Conservation (phyloP, 2,329 filamentous ascomycete genomes). For the Botrytis tulipae region DNA sequence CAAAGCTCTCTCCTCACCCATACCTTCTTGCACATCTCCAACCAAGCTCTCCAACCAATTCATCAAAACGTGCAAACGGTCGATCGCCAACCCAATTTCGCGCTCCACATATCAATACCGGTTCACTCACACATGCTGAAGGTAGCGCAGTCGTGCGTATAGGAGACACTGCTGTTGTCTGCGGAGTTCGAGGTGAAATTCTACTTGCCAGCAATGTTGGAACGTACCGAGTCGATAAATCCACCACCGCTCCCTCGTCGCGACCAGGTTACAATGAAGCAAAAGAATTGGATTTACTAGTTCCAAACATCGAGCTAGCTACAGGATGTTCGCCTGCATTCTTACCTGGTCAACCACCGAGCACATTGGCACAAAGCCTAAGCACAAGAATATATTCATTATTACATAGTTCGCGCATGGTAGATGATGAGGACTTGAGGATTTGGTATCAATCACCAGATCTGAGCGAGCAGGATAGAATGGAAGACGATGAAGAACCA, state of each 20-base stretch:
- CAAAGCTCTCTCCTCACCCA: conserved; percentile 82
- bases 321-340: conserved; percentile 88
- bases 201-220: conserved; percentile 73
- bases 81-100: conserved; percentile 70
- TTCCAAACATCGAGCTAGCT: conserved; percentile 89
- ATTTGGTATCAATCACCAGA: conserved; percentile 63
- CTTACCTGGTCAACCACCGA: conserved; percentile 79
- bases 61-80: conserved; percentile 75
- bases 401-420: conserved; percentile 66
- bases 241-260: conserved; percentile 39
- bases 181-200: conserved; percentile 84
- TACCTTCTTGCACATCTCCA: conserved; percentile 88
- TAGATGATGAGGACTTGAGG: conserved; percentile 65
- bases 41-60: conserved; percentile 49
- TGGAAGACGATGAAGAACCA: conserved; percentile 39
- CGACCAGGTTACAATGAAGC: conserved; percentile 44
- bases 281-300: conserved; percentile 68
- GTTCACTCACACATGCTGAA: conserved; percentile 83
- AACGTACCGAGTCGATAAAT: conserved; percentile 52
- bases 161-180: conserved; percentile 92
- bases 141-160: conserved; percentile 85
- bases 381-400: conserved; percentile 74
- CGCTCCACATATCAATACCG: conserved; percentile 72
- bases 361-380: conserved; percentile 76
- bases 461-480: conserved; percentile 47